Conservation (phyloP, 768 basidiomycete genomes). For the Trametes elegans region DNA sequence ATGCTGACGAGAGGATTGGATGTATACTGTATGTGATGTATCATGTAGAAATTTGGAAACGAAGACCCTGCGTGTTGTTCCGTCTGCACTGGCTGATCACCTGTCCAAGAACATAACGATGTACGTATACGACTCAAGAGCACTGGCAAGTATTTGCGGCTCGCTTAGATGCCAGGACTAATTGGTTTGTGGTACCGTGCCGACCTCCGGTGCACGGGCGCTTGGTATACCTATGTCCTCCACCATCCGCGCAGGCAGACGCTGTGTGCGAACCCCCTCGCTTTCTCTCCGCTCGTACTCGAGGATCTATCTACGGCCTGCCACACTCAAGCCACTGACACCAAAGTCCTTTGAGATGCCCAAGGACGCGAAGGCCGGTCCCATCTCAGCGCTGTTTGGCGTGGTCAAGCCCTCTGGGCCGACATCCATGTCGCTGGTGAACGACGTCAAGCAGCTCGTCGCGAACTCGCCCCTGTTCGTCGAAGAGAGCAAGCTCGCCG, state of each 20-base stretch:
- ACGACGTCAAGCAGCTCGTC: slow-evolving; percentile 80
- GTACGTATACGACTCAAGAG: too few relatives aligned
- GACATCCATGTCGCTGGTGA: slow-evolving; percentile 88
- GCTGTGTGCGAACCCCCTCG: neutral
- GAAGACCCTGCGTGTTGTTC: too few relatives aligned
- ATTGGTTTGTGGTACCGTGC: too few relatives aligned
- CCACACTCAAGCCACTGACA: neutral
- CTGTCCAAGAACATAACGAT: too few relatives aligned
- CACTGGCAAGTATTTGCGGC: too few relatives aligned
- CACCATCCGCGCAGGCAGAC: neutral
- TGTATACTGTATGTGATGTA: too few relatives aligned
- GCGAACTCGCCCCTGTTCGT: slow-evolving; percentile 75
- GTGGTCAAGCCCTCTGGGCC: slow-evolving; percentile 90
- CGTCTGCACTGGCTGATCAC: too few relatives aligned
- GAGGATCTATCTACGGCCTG: neutral
- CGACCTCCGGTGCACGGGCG: too few relatives aligned
- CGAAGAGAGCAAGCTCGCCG: slow-evolving; percentile 50
- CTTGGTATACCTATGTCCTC: neutral
- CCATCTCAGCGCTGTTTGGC: slow-evolving; percentile 82
- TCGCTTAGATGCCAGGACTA: too few relatives aligned
- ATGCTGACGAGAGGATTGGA: neutral
- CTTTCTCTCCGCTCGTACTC: neutral
- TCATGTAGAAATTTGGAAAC: too few relatives aligned
- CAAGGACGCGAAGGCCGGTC: slow-evolving; percentile 54
- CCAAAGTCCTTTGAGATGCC: slow-evolving; percentile 51